Percentiles rank a stretch among this genome's conserved stretches.
phyloP scores from a whole-genome alignment of 352 stramenopile species.

The Chloridella minuta region DNA sequence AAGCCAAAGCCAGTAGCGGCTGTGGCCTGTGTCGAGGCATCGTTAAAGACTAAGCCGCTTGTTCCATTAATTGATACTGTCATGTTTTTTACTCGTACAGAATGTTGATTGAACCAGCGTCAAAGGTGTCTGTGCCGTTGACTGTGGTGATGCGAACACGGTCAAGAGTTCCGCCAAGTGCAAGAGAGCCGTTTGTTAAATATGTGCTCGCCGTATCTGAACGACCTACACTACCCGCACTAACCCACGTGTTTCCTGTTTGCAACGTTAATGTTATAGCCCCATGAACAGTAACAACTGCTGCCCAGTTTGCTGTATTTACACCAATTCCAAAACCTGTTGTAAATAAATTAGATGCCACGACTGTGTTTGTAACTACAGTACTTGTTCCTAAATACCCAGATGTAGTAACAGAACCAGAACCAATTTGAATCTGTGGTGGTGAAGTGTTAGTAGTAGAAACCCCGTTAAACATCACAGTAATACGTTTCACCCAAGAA shows the following conservation, averaged over 20 bases:
- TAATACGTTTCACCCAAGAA: background rate
- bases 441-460: background rate
- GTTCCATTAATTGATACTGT: too few relatives aligned
- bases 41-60: too few relatives aligned
- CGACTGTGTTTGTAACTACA: background rate
- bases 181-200: background rate
- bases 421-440: background rate
- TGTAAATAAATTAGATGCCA: background rate
- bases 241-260: background rate
- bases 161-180: background rate
- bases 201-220: too few relatives aligned
- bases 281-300: background rate
- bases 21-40: too few relatives aligned
- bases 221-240: background rate
- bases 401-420: background rate
- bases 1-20: too few relatives aligned
- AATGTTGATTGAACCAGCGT: background rate
- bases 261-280: too few relatives aligned
- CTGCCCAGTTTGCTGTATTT: too few relatives aligned
- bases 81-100: background rate
- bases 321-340: background rate
- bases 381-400: background rate
- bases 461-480: background rate
- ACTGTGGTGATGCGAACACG: background rate
- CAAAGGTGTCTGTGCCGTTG: background rate